phyloP scores from a whole-genome alignment of 78 protist genomes.

The Dictyostelium firmibasis region DNA sequence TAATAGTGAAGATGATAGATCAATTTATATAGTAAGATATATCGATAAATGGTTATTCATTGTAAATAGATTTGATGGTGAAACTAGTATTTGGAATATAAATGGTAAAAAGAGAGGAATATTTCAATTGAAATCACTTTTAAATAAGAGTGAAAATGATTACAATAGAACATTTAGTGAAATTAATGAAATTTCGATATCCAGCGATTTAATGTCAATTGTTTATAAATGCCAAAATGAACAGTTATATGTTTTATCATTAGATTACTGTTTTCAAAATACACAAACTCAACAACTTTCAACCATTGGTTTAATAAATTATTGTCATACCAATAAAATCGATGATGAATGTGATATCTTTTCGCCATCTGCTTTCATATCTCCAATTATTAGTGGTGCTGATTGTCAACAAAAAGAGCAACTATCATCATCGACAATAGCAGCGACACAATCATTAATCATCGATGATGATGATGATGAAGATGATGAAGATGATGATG shows the following conservation, averaged over 20 bases:
- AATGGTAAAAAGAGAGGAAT: constrained; percentile 60
- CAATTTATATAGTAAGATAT: neutral
- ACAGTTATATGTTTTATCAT: neutral
- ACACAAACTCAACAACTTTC: neutral
- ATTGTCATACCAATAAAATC: neutral
- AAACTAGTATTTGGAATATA: constrained; percentile 35
- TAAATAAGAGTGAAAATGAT: neutral
- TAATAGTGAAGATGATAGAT: neutral
- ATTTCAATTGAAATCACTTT: neutral
- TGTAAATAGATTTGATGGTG: constrained; percentile 6
- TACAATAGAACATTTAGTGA: neutral
- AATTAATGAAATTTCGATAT: constrained; percentile 30
- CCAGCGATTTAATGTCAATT: constrained; percentile 14
- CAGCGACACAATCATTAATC: neutral
- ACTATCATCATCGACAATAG: neutral
- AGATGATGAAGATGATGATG: neutral
- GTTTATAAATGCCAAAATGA: neutral
- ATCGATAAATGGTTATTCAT: constrained; percentile 63
- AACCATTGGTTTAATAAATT: neutral
- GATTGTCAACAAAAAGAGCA: neutral
- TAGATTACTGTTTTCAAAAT: constrained; percentile 39
- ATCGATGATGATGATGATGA: neutral
- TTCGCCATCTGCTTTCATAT: neutral
- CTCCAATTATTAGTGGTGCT: neutral
- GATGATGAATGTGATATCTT: constrained; percentile 6